Percentiles rank a stretch among this genome's conserved stretches.
phyloP scores from a whole-genome alignment of 192 early-diverging fungal genomes.

The Mortierella hygrophila region DNA sequence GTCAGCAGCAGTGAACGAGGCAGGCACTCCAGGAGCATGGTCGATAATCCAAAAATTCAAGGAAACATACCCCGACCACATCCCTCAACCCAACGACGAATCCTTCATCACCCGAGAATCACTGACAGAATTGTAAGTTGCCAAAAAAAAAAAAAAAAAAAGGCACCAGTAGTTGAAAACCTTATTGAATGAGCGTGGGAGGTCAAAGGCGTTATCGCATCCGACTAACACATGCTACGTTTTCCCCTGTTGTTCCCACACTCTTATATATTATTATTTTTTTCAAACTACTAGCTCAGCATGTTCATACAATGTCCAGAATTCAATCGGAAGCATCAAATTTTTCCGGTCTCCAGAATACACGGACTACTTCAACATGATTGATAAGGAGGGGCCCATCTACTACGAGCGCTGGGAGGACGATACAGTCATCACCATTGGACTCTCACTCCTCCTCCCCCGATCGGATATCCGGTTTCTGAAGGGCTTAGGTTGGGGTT shows the following conservation, averaged over 20 bases:
- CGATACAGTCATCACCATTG: slow-evolving; percentile 65
- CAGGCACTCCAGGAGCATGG: slow-evolving; percentile 66
- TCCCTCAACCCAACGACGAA: slow-evolving; percentile 29
- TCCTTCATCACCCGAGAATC: slow-evolving; percentile 23
- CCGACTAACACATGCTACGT: not conserved
- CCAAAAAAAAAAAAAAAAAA: not conserved
- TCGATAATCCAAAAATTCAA: slow-evolving; percentile 33
- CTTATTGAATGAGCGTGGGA: too few relatives aligned
- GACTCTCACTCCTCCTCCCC: slow-evolving; percentile 10
- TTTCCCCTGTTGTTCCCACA: not conserved
- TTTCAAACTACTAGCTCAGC: slow-evolving; percentile 38
- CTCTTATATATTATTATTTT: not conserved
- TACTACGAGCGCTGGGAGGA: slow-evolving; percentile 69
- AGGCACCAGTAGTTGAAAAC: not conserved
- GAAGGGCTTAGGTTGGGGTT: slow-evolving; percentile 25
- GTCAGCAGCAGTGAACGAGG: slow-evolving; percentile 38
- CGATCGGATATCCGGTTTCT: slow-evolving; percentile 16
- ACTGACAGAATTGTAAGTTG: slow-evolving; percentile 25
- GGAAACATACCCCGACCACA: slow-evolving; percentile 4
- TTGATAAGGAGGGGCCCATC: slow-evolving; percentile 52
- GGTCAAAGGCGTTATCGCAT: not conserved
- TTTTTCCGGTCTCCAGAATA: slow-evolving; percentile 71
- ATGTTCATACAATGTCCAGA: slow-evolving; percentile 79
- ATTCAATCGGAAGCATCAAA: slow-evolving; percentile 73
- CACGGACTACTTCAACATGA: slow-evolving; percentile 60